Evolutionary conservation across 78 protist genomes (phyloP).

Genomic region (Emiliania huxleyi): DNA sequence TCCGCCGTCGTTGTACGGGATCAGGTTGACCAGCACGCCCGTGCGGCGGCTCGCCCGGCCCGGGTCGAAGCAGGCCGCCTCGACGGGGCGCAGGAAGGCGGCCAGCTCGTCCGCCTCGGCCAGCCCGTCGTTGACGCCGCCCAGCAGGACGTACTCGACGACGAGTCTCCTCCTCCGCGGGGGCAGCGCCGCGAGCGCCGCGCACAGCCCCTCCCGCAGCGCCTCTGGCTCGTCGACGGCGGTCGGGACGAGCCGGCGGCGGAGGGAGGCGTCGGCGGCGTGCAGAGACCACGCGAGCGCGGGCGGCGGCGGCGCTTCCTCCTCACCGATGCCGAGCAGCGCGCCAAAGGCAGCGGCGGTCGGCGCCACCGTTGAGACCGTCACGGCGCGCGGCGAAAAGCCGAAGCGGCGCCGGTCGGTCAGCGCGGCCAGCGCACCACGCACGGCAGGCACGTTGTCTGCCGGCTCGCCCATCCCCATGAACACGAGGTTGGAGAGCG

Average conservation of each 20-base stretch:
- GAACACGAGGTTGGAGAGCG: slow-evolving; percentile 40
- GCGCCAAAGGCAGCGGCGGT: neutral
- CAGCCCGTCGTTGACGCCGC: slow-evolving; percentile 43
- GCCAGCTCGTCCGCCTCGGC: slow-evolving; percentile 47
- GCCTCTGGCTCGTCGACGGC: neutral
- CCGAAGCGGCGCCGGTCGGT: slow-evolving; percentile 7
- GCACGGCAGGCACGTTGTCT: slow-evolving; percentile 45
- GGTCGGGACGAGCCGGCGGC: slow-evolving; percentile 50
- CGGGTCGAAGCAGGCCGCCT: neutral
- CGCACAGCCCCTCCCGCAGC: slow-evolving; percentile 5
- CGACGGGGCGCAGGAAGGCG: neutral
- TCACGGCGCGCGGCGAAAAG: neutral
- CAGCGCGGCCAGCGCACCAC: neutral
- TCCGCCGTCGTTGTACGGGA: slow-evolving; percentile 49
- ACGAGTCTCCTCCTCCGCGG: neutral
- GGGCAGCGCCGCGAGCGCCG: neutral
- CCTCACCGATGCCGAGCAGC: slow-evolving; percentile 12
- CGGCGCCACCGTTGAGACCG: slow-evolving; percentile 57
- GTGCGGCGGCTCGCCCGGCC: neutral
- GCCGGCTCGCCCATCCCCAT: slow-evolving; percentile 76
- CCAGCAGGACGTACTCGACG: slow-evolving; percentile 53
- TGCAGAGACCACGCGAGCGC: slow-evolving; percentile 61
- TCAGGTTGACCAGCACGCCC: slow-evolving; percentile 44
- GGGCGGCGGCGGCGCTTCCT: neutral
- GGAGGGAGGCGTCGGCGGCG: slow-evolving; percentile 45